Evolutionary conservation across 768 basidiomycete genomes (phyloP).

Genomic region (Butyriboletus loyo): DNA sequence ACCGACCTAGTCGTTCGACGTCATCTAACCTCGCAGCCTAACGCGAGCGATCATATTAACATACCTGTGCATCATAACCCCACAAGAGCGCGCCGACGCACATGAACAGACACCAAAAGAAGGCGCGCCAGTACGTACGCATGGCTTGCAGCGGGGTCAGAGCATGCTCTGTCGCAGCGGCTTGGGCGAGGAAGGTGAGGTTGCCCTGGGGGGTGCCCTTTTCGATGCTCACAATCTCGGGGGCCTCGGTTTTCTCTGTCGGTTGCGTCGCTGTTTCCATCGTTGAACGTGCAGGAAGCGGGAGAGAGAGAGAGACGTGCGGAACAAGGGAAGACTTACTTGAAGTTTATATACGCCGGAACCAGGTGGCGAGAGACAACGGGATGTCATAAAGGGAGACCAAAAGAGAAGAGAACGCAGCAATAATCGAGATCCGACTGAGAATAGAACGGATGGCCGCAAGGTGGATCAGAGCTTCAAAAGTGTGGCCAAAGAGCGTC

Average conservation of each 20-base stretch:
- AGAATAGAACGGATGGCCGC: no score
- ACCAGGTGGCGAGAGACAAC: no score
- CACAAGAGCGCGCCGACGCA: constrained; percentile 24
- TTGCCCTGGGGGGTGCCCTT: constrained; percentile 5
- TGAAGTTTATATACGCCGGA: neutral
- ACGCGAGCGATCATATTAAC: neutral
- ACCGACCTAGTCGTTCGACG: constrained; percentile 6
- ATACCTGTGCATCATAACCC: constrained; percentile 26
- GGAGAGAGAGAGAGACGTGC: neutral
- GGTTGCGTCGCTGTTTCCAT: constrained; percentile 1
- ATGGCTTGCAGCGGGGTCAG: constrained; percentile 20
- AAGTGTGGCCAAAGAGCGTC: no score
- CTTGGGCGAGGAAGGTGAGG: constrained; percentile 21
- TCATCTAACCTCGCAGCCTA: neutral
- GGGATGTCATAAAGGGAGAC: no score
- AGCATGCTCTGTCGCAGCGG: constrained; percentile 21
- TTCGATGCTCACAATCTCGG: constrained; percentile 6
- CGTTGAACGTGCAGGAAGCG: neutral
- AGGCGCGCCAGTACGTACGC: constrained; percentile 23
- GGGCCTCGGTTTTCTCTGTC: constrained; percentile 8
- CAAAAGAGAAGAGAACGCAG: no score
- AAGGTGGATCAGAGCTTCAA: no score
- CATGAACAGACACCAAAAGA: constrained; percentile 25
- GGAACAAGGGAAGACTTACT: neutral
- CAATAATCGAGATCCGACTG: no score